Evolutionary conservation across 306 rosid species (phyloP).

Genomic region (Prinsepia uniflora): DNA sequence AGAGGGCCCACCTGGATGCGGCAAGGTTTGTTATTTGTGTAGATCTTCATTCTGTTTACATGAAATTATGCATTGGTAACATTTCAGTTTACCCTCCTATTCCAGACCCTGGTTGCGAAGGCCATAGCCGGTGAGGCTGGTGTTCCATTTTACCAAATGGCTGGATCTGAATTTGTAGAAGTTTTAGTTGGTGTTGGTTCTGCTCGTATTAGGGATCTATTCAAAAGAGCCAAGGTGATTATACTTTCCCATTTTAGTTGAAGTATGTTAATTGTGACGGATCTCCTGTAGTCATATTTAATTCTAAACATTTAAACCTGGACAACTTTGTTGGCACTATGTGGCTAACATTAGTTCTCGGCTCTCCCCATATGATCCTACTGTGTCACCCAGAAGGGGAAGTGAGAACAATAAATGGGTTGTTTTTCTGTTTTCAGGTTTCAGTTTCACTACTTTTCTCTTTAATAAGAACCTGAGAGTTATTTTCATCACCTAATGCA

Average conservation of each 20-base stretch:
- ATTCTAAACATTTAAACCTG: not conserved
- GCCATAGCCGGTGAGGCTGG: conserved; percentile 99
- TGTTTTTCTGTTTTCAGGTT: not conserved
- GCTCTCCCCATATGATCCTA: not conserved
- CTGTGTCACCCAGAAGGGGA: not conserved
- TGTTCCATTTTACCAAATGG: conserved; percentile 99
- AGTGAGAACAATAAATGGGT: not conserved
- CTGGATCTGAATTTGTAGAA: conserved; percentile 98
- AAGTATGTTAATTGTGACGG: not conserved
- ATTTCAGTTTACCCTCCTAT: conserved; percentile 22
- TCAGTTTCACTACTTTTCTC: not conserved
- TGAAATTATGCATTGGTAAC: conserved; percentile 15
- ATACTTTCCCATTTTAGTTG: conserved; percentile 19
- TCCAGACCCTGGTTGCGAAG: conserved; percentile 96
- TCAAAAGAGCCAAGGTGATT: conserved; percentile 94
- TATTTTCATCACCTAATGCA: conserved; percentile 6
- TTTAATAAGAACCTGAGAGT: not conserved
- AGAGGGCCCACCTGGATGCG: conserved; percentile 99
- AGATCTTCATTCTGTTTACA: conserved; percentile 18
- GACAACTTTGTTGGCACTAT: not conserved
- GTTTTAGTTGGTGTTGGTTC: conserved; percentile 99
- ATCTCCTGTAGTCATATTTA: not conserved
- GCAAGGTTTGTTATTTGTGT: conserved; percentile 70
- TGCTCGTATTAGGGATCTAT: conserved; percentile 96
- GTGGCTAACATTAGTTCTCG: not conserved